These are phyloP conservation scores for Suillus hirtellus DNA, from an alignment of 768 basidiomycete species.

Conservation along the genomic window DNA sequence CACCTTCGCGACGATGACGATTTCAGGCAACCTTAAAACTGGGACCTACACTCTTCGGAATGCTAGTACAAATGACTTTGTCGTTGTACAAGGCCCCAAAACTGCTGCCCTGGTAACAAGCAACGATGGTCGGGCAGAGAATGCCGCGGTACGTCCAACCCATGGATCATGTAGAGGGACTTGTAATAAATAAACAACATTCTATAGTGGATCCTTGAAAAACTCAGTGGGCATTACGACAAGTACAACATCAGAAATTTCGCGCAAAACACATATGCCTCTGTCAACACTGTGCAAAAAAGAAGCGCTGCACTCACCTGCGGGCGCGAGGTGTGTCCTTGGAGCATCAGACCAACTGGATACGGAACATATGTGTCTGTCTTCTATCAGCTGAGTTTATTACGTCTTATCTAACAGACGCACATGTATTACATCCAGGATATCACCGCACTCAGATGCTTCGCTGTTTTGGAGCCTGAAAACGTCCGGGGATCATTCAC, in stretches of 20 bases:
- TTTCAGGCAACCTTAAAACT: not conserved
- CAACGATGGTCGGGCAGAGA: not conserved
- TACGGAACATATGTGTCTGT: slow-evolving; percentile 6
- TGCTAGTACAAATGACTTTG: slow-evolving; percentile 4
- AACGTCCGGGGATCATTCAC: not conserved
- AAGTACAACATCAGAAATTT: slow-evolving; percentile 8
- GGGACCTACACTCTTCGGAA: slow-evolving; percentile 7
- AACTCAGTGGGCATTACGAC: slow-evolving; percentile 8
- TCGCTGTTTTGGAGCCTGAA: slow-evolving; percentile 1
- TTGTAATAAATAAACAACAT: not conserved
- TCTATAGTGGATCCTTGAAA: slow-evolving; percentile 4
- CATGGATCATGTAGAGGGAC: not conserved
- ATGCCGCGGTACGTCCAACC: slow-evolving; percentile 2
- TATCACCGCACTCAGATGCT: slow-evolving; percentile 3
- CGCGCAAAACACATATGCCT: not conserved
- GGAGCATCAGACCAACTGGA: slow-evolving; percentile 6
- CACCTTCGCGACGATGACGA: not conserved
- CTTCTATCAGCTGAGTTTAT: not conserved
- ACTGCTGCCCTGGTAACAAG: not conserved
- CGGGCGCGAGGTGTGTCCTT: not conserved
- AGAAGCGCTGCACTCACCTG: not conserved
- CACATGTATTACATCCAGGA: not conserved
- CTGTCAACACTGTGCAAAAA: not conserved
- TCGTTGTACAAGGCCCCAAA: not conserved
- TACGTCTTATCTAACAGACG: not conserved